Percentiles rank a stretch among this genome's conserved stretches.
These are phyloP conservation scores for Miamiensis avidus DNA, from an alignment of 169 alveolate genomes.

Conservation along the genomic window DNA sequence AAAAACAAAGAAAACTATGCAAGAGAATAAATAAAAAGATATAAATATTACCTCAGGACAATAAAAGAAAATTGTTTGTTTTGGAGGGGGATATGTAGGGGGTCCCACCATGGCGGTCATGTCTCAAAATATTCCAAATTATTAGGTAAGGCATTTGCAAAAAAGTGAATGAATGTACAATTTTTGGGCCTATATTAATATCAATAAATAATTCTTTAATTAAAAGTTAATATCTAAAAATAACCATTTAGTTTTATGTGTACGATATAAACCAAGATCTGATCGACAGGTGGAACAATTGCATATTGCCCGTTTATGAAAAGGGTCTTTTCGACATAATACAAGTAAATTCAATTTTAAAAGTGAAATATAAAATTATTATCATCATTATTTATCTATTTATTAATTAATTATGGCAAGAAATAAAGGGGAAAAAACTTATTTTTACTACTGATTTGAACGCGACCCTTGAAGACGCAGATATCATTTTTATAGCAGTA, in stretches of 20 bases:
- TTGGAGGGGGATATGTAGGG: conserved; percentile 95
- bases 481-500: conserved; percentile 88
- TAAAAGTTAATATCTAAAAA: too few relatives aligned
- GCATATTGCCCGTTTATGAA: conserved; percentile 86
- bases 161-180: not conserved
- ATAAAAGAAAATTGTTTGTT: conserved; percentile 66
- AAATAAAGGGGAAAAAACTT: conserved; percentile 68
- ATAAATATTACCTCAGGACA: too few relatives aligned
- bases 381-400: too few relatives aligned
- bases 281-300: conserved; percentile 82
- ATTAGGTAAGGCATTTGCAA: conserved; percentile 1
- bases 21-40: not conserved
- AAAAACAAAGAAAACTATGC: not conserved
- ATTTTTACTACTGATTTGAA: conserved; percentile 81
- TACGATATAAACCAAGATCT: conserved; percentile 71
- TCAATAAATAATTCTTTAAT: too few relatives aligned
- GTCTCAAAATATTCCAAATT: conserved; percentile 82
- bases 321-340: conserved; percentile 58
- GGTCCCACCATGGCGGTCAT: conserved; percentile 91
- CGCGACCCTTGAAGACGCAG: conserved; percentile 72
- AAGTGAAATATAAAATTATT: too few relatives aligned
- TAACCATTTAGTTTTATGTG: conserved; percentile 61
- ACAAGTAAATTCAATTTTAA: conserved; percentile 1
- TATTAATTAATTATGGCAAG: conserved; percentile 57
- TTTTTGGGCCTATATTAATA: too few relatives aligned